Evolutionary conservation across 192 early-diverging fungal species (phyloP).

Genomic region (Cladochytrium replicatum): DNA sequence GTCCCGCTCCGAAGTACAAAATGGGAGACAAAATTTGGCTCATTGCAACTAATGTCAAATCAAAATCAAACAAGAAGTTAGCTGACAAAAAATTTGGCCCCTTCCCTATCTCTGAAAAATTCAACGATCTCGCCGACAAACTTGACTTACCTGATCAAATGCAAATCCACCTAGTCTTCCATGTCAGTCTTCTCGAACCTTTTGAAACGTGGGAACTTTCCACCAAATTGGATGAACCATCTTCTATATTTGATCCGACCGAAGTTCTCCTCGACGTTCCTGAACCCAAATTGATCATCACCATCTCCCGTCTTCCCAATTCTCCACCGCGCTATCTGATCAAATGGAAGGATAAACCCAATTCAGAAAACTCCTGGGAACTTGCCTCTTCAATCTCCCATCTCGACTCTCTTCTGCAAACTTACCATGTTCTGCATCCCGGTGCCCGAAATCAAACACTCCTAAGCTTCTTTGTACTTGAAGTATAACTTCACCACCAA

Average conservation of each 20-base stretch:
- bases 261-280: background rate
- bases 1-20: conserved; percentile 1
- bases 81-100: conserved; percentile 1
- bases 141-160: conserved; percentile 1
- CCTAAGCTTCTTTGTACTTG: too few species aligned
- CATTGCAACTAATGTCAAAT: background rate
- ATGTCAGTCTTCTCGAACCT: conserved; percentile 8
- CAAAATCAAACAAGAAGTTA: background rate
- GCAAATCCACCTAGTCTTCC: conserved; percentile 6
- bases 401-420: too few species aligned
- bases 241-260: background rate
- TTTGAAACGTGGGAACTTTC: background rate
- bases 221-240: too few species aligned
- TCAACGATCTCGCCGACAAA: background rate
- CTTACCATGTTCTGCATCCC: too few species aligned
- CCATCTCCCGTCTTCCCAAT: too few species aligned
- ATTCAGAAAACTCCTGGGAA: conserved; percentile 15
- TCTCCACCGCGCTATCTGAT: too few species aligned
- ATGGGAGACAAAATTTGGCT: conserved; percentile 7
- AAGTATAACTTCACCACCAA: too few species aligned
- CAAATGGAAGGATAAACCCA: conserved; percentile 7
- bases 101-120: background rate
- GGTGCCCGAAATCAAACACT: too few species aligned
- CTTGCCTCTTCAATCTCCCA: too few species aligned
- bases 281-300: too few species aligned